Evolutionary conservation across 495 filamentous ascomycete species (phyloP), one percentile per base, ranked within the genome.

Genomic region (Hyaloscypha hepaticicola): DNA sequence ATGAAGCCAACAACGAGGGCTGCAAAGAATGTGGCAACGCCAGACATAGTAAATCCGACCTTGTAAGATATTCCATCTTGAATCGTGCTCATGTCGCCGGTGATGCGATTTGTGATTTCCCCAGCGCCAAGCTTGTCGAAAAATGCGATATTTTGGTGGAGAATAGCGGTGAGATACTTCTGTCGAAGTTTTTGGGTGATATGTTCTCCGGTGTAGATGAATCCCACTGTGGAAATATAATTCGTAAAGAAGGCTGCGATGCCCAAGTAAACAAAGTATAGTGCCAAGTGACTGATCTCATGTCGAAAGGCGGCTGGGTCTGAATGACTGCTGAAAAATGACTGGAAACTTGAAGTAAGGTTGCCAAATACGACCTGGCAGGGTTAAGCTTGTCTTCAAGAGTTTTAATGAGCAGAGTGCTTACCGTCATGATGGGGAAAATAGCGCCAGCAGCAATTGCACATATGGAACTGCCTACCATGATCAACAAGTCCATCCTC

Each of bases 231-330:
- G 33, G 87, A 80, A 61, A 93, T 74, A 72, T 96, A 97, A 48
- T 90, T 80, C 0, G 85, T 85, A 25, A 89, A 75, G 64, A 96
- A 95, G 69, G 94, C 89, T 60, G 77, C 92, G 51, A 97, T 87
- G 29, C 85, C 94, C 29, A 97, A 82, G 71, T 96, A 97, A 12
- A 97, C 78, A 56, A 96, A 96, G 70, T 96, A 96, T 22, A 96
- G 14, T 12, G 14, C 89, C 89, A 31, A 25, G 50, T 78, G 76
- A 29, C 66, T 75, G 56, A 96, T 75, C 66, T 88, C 70, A 64
- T 73, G 49, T 49, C 80, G 79, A 78, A 94, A 92, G 3, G 79
- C 70, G 26, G 76, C 71, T 53, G 80, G 80, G 5, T 75, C 63
- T 12, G 83, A 75, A 0, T 62, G 72, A 3, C 77, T 75, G 14